Percentiles rank a stretch among this genome's conserved stretches.
Conservation (phyloP, 176 grass and related monocot species). For the Hsuehochloa calcarea region DNA sequence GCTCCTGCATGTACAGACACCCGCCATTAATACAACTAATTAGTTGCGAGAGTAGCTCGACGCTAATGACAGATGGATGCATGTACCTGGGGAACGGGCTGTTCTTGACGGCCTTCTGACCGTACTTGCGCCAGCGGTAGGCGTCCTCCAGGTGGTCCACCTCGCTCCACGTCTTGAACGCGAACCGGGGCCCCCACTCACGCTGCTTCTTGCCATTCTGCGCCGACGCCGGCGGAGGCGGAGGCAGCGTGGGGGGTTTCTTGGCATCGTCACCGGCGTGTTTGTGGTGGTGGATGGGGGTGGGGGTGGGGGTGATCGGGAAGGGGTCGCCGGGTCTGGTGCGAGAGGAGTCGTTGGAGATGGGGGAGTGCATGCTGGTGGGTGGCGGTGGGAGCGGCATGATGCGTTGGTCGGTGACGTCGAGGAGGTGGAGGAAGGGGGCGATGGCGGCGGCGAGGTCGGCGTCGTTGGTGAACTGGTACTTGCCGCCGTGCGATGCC, state of each 20-base stretch:
- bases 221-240: too few species aligned
- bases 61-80: neutral
- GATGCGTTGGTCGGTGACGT: neutral
- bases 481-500: neutral
- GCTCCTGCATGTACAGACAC: neutral
- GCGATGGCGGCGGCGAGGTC: neutral
- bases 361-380: neutral
- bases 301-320: neutral
- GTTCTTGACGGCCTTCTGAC: slow-evolving; percentile 99
- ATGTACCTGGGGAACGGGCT: neutral
- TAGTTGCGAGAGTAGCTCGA: neutral
- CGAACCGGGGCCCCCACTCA: neutral
- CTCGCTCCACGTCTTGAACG: neutral
- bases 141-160: neutral
- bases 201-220: neutral
- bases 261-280: neutral
- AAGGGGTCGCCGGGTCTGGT: neutral
- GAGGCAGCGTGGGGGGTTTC: neutral
- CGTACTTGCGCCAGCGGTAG: slow-evolving; percentile 81
- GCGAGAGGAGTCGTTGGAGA: neutral
- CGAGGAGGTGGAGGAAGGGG: neutral
- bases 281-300: neutral
- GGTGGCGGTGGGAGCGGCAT: neutral
- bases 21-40: neutral
- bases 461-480: neutral